A percentile compares a stretch with the other conserved stretches of the same genome.
These are phyloP conservation scores for Pisolithus tinctorius DNA, from an alignment of 768 basidiomycete species.

Conservation along the genomic window DNA sequence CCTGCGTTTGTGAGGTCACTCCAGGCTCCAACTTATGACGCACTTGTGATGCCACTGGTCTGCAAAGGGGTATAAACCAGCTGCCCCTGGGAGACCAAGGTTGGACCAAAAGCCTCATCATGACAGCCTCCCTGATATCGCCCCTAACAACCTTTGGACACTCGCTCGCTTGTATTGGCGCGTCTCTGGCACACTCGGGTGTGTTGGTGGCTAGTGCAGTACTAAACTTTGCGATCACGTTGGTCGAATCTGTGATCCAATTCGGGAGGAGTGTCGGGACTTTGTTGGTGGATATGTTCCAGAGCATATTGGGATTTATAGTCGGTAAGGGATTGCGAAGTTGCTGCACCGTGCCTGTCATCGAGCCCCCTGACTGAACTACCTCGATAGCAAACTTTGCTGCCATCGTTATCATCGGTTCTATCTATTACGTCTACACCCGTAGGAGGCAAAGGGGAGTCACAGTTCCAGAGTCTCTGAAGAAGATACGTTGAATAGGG, in stretches of 20 bases:
- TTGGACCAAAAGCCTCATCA: not conserved
- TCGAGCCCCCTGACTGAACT: not conserved
- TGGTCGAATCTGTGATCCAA: constrained; percentile 20
- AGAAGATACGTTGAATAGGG: not conserved
- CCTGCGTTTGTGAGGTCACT: not conserved
- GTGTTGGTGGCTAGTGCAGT: constrained; percentile 26
- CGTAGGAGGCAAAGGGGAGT: constrained; percentile 16
- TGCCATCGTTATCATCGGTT: constrained; percentile 35
- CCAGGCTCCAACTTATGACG: constrained; percentile 4
- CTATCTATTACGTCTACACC: constrained; percentile 41
- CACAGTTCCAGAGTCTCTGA: constrained; percentile 2
- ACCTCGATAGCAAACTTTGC: constrained; percentile 41
- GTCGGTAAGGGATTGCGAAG: constrained; percentile 16
- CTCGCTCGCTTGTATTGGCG: constrained; percentile 20
- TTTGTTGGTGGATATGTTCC: constrained; percentile 24
- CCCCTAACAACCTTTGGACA: constrained; percentile 21
- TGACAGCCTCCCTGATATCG: constrained; percentile 15
- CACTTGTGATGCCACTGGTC: constrained; percentile 1
- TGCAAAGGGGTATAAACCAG: not conserved
- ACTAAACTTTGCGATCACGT: constrained; percentile 23
- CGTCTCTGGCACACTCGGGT: constrained; percentile 24
- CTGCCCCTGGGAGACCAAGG: not conserved
- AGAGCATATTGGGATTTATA: constrained; percentile 27
- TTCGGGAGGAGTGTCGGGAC: constrained; percentile 21
- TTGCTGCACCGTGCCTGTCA: too few species aligned